phyloP scores from a whole-genome alignment of 768 basidiomycete species.

The Mycena albidolilacea region DNA sequence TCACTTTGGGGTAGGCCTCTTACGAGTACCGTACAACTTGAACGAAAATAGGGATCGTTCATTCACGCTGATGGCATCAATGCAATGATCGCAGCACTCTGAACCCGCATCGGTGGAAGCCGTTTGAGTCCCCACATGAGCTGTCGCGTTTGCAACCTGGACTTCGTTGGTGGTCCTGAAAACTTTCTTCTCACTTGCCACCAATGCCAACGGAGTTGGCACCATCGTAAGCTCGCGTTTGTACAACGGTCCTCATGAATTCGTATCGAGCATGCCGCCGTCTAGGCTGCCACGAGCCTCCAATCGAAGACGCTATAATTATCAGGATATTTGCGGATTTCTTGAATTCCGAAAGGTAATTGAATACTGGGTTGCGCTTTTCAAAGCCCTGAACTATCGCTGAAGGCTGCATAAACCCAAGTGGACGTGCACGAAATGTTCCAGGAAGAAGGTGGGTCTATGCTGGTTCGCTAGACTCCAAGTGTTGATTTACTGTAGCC shows the following conservation, averaged over 20 bases:
- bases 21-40: too few relatives aligned
- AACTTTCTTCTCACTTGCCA: conserved; percentile 28
- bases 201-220: conserved; percentile 12
- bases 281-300: conserved; percentile 18
- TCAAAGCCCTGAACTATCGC: background rate
- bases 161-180: too few relatives aligned
- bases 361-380: too few relatives aligned
- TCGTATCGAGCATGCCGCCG: background rate
- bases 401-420: background rate
- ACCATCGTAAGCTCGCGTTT: conserved; percentile 24
- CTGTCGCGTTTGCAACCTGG: conserved; percentile 9
- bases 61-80: background rate
- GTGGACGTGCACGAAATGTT: conserved; percentile 32
- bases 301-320: conserved; percentile 3
- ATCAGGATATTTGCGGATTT: background rate
- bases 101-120: too few relatives aligned
- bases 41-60: too few relatives aligned
- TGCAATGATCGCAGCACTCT: too few relatives aligned
- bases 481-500: background rate
- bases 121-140: background rate
- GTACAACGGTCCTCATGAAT: background rate
- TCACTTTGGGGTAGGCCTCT: too few relatives aligned
- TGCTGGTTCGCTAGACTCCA: background rate
- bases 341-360: background rate
- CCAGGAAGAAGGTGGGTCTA: conserved; percentile 14